Conservation (phyloP, 495 filamentous ascomycete genomes). For the Xylaria acuta region DNA sequence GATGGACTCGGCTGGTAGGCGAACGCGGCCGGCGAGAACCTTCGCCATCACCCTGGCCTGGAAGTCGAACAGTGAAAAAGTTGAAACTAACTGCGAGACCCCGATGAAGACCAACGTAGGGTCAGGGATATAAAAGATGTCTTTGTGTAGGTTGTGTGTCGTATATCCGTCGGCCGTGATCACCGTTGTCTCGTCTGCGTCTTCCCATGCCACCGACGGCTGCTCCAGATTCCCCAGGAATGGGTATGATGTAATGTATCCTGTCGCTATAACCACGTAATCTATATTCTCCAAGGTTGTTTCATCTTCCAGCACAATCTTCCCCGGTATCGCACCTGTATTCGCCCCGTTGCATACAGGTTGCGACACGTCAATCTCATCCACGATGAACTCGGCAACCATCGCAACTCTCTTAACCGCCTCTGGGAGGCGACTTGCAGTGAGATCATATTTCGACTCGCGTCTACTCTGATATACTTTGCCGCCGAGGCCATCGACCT, state of each 20-base stretch:
- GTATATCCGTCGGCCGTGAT: constrained; percentile 67
- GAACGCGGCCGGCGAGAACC: constrained; percentile 59
- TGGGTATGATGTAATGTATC: constrained; percentile 67
- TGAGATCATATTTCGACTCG: constrained; percentile 63
- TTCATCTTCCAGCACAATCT: constrained; percentile 43
- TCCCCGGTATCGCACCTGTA: constrained; percentile 33
- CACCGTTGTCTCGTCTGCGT: constrained; percentile 57
- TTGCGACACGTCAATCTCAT: constrained; percentile 32
- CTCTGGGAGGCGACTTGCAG: constrained; percentile 54
- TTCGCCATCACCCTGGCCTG: constrained; percentile 66
- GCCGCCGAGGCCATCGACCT: constrained; percentile 56
- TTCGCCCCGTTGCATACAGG: constrained; percentile 10
- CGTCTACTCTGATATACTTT: constrained; percentile 65
- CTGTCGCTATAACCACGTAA: constrained; percentile 65
- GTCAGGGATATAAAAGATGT: constrained; percentile 72
- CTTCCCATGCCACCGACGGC: constrained; percentile 33
- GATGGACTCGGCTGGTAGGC: constrained; percentile 51
- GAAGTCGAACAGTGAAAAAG: constrained; percentile 70
- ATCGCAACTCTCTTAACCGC: constrained; percentile 59
- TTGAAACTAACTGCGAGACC: constrained; percentile 64
- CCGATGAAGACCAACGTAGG: constrained; percentile 68
- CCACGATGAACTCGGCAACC: constrained; percentile 43
- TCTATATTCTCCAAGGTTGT: constrained; percentile 59
- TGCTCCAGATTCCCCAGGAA: constrained; percentile 60
- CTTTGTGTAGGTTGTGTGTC: constrained; percentile 70